Percentiles rank a stretch among this genome's conserved stretches.
phyloP scores from a whole-genome alignment of 441 rosid species.

The Croton setiger region DNA sequence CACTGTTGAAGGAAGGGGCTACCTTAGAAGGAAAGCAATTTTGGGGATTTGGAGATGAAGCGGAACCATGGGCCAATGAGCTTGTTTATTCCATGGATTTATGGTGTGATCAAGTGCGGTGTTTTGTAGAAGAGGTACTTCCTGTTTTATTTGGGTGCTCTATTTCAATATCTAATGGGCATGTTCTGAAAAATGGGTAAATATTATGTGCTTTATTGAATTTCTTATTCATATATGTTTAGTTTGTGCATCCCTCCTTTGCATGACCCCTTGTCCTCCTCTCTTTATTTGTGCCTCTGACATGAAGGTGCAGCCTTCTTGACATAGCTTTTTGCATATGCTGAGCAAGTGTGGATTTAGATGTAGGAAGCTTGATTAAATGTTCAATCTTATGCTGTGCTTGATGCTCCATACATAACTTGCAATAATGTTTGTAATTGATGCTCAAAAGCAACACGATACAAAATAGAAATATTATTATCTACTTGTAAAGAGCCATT shows the following conservation, averaged over 20 bases:
- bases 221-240: neutral
- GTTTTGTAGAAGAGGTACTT: slow-evolving; percentile 68
- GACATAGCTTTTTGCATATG: neutral
- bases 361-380: neutral
- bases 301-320: neutral
- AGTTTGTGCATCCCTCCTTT: neutral
- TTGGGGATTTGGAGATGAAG: slow-evolving; percentile 92
- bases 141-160: neutral
- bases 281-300: neutral
- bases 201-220: neutral
- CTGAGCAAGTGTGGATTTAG: neutral
- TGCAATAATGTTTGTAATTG: neutral
- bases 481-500: slow-evolving; percentile 2
- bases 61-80: slow-evolving; percentile 76
- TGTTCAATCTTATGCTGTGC: neutral
- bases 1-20: slow-evolving; percentile 27
- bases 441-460: neutral
- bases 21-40: slow-evolving; percentile 30
- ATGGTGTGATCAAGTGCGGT: slow-evolving; percentile 78
- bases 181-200: neutral
- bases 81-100: slow-evolving; percentile 81
- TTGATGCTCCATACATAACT: neutral
- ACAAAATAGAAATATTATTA: neutral
- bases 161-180: neutral
- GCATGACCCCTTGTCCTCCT: neutral